Evolutionary conservation across 2,329 filamentous ascomycete genomes (phyloP).

Genomic region (Alternaria brassicae): DNA sequence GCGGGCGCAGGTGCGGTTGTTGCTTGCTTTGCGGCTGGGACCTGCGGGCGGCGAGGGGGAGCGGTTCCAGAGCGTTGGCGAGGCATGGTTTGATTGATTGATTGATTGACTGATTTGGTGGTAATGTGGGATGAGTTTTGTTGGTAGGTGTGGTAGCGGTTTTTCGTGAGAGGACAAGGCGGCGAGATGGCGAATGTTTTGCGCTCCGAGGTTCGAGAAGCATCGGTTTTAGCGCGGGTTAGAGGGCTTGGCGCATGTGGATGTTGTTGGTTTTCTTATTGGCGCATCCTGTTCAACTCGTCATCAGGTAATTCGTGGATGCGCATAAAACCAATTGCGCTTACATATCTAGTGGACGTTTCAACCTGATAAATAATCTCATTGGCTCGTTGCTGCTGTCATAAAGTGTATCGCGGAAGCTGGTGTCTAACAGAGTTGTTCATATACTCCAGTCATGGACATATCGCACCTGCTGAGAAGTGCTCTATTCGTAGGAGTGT

Average conservation of each 20-base stretch:
- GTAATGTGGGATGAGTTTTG: conserved; percentile 4
- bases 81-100: conserved; percentile 51
- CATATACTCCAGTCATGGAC: not conserved
- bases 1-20: conserved; percentile 62
- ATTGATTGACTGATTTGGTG: not conserved
- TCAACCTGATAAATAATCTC: too few relatives aligned
- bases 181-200: conserved; percentile 22
- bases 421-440: not conserved
- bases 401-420: too few relatives aligned
- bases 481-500: not conserved
- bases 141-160: conserved; percentile 4
- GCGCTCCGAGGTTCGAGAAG: conserved; percentile 39
- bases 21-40: conserved; percentile 51
- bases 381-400: too few relatives aligned
- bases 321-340: too few relatives aligned
- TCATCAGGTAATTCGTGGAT: too few relatives aligned
- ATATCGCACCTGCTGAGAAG: not conserved
- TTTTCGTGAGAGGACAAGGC: not conserved
- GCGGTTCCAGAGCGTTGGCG: conserved; percentile 58
- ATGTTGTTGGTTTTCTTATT: conserved; percentile 9
- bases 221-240: conserved; percentile 29
- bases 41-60: conserved; percentile 53
- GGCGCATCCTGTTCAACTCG: too few relatives aligned
- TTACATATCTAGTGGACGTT: too few relatives aligned
- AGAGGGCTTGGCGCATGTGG: conserved; percentile 20